Percentiles rank a stretch among this genome's conserved stretches.
phyloP scores from a whole-genome alignment of 2,329 filamentous ascomycete species.

The Cladosporium oxysporum region DNA sequence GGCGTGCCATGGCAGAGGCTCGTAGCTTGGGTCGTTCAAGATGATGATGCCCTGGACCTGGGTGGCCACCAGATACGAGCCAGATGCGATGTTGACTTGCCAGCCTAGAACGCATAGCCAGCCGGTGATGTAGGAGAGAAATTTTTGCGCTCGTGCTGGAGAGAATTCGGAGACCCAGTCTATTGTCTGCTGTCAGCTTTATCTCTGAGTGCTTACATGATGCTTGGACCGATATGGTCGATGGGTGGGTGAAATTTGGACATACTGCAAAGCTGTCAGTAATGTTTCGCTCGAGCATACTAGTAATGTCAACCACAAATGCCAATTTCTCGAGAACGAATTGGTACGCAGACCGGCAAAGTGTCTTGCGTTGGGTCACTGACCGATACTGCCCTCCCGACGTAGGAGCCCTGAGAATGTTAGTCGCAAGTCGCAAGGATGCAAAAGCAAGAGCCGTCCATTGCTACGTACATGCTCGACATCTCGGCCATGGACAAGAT shows the following conservation, averaged over 20 bases:
- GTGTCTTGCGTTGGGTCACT: neutral
- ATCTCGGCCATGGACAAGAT: conserved; percentile 36
- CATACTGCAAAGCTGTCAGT: conserved; percentile 8
- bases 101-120: conserved; percentile 41
- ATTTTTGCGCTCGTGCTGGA: conserved; percentile 40
- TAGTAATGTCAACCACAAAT: neutral
- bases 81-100: conserved; percentile 38
- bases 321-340: neutral
- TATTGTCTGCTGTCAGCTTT: neutral
- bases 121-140: conserved; percentile 45
- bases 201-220: neutral
- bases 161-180: conserved; percentile 41
- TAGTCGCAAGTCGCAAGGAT: neutral
- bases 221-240: neutral
- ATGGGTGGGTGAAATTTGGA: neutral
- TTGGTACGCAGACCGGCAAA: neutral
- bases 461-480: conserved; percentile 18
- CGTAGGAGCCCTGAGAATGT: conserved; percentile 37
- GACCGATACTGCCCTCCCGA: conserved; percentile 31
- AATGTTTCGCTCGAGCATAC: no score
- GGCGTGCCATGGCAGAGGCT: conserved; percentile 46
- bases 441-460: no score
- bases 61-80: conserved; percentile 17
- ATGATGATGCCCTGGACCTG: conserved; percentile 28
- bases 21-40: conserved; percentile 40